Base-by-base conservation (phyloP, 2,329 filamentous ascomycete genomes). In the Alternaria triticimaculans region DNA sequence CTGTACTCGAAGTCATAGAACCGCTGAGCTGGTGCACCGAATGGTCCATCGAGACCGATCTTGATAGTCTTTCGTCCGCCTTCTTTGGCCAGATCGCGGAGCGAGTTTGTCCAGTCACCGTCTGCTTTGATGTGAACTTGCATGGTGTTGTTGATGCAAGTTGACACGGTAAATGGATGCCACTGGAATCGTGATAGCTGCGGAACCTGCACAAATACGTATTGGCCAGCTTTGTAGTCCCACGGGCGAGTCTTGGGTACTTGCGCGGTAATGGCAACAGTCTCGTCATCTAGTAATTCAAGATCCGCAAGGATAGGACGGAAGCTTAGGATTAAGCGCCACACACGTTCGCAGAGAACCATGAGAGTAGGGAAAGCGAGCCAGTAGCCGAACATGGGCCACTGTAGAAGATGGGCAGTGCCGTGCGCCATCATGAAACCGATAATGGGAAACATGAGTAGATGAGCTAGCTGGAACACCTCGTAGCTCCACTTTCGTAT, bases 111-210 rank as follows among this genome's bases (percentile, higher is more conserved):
- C 86, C 86, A 88, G 72, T 88, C 82, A 0, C 87, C 87, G 49
- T 87, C 85, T 4, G 84, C 85, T 71, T 88, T 88, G 78, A 88
- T 87, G 67, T 88, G 86, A 0, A 88, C 72, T 72, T 84, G 83
- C 76, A 88, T 82, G 30, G 82, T 80, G 25, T 84, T 83, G 0
- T 83, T 85, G 14, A 82, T 80, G 65, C 86, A 88, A 3, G 84
- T 83, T 0, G 87, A 88, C 0, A 88, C 84, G 0, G 87, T 88
- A 66, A 88, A 88, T 0, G 86, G 87, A 60, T 88, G 86, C 86
- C 86, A 88, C 67, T 88, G 86, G 61, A 86, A 88, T 54, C 81
- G 76, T 41, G 85, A 87, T 21, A 88, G 73, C 28, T 78, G 65
- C 0, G 86, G 87, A 0, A 88, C 84, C 66, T 88, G 86, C 0